A percentile compares a stretch with the other conserved stretches of the same genome.
phyloP scores from a whole-genome alignment of 169 alveolate genomes.

The Perkinsus olseni region DNA sequence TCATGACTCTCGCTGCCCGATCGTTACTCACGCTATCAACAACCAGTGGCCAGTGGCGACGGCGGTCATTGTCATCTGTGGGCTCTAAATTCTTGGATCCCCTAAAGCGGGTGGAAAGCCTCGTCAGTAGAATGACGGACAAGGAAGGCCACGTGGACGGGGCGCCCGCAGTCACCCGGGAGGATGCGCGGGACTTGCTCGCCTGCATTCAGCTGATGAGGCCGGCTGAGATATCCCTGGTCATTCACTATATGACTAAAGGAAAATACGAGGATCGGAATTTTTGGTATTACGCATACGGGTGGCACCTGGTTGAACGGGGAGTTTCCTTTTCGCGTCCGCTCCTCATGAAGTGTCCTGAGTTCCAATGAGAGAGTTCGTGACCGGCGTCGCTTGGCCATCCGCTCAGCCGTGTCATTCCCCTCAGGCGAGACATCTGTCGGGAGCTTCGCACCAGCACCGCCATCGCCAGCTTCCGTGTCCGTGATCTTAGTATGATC shows the following conservation, averaged over 20 bases:
- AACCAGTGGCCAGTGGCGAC: too few relatives aligned
- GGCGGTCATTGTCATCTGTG: not conserved
- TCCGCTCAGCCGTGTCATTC: too few relatives aligned
- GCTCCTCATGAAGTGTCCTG: too few relatives aligned
- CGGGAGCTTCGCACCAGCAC: not conserved
- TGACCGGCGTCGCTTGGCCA: too few relatives aligned
- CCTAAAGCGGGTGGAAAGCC: not conserved
- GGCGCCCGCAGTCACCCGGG: not conserved
- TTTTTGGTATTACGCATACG: not conserved
- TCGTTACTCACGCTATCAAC: too few relatives aligned
- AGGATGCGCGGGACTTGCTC: not conserved
- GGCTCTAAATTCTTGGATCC: not conserved
- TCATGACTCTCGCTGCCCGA: too few relatives aligned
- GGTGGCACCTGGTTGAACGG: too few relatives aligned
- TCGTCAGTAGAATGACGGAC: not conserved
- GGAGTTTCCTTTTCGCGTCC: too few relatives aligned
- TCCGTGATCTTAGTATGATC: not conserved
- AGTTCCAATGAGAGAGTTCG: too few relatives aligned
- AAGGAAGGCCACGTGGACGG: not conserved
- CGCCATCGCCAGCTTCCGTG: not conserved
- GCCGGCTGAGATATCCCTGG: not conserved
- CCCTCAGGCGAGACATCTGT: not conserved
- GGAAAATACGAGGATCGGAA: not conserved
- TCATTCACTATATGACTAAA: not conserved
- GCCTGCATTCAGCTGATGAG: not conserved